Conservation (phyloP, 129 eudicot genomes). For the Solidago caesia region DNA sequence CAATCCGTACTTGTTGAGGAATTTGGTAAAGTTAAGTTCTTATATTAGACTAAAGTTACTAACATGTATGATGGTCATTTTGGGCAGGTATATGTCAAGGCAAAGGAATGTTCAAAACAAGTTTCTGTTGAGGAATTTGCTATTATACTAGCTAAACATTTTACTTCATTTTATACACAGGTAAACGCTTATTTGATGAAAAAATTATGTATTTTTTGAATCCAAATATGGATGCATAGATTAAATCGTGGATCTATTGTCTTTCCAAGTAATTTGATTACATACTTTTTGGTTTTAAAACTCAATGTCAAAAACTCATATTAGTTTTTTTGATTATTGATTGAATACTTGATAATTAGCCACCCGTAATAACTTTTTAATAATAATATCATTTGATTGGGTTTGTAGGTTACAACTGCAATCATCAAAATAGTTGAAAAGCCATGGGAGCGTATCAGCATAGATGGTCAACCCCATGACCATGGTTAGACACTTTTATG, state of each 20-base stretch:
- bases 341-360: constrained; percentile 1
- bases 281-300: neutral
- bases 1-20: too few relatives aligned
- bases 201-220: neutral
- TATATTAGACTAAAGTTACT: too few relatives aligned
- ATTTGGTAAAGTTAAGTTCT: too few relatives aligned
- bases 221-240: neutral
- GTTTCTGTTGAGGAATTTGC: constrained; percentile 89
- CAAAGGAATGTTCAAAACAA: constrained; percentile 77
- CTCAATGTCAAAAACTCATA: neutral
- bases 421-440: constrained; percentile 75
- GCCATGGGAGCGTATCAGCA: constrained; percentile 80
- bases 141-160: constrained; percentile 82
- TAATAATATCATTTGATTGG: neutral
- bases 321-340: neutral
- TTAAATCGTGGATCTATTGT: neutral
- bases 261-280: neutral
- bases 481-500: constrained; percentile 61
- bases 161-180: constrained; percentile 79
- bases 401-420: constrained; percentile 71
- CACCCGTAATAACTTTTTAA: neutral
- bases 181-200: constrained; percentile 27
- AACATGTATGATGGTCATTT: constrained; percentile 11
- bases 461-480: constrained; percentile 76
- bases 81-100: constrained; percentile 86